Conservation (phyloP, 345 rosid genomes). For the Populus nigra region DNA sequence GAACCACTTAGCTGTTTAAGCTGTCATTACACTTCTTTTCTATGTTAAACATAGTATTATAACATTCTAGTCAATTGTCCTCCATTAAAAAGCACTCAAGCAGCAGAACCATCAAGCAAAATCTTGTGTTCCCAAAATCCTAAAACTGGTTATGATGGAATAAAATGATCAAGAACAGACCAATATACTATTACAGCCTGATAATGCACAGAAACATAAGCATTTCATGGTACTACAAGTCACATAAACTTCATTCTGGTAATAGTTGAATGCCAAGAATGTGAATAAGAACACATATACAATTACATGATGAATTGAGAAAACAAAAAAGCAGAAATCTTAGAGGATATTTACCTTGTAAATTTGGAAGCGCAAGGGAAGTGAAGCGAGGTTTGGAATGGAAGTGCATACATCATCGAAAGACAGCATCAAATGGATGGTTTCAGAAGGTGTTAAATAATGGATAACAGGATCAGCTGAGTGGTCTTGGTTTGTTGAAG, state of each 20-base stretch:
- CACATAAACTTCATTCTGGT: no score
- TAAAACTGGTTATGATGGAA: no score
- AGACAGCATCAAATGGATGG: neutral
- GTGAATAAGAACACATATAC: no score
- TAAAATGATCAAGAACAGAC: neutral
- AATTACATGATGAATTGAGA: neutral
- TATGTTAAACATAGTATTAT: no score
- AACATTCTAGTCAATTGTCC: no score
- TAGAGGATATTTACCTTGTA: neutral
- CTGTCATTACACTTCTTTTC: neutral
- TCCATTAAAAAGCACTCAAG: no score
- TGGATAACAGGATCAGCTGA: neutral
- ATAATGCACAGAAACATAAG: no score
- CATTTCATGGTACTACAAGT: no score
- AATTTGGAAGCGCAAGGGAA: slow-evolving; percentile 1
- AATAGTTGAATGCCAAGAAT: no score
- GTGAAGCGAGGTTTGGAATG: neutral
- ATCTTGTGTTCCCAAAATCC: neutral
- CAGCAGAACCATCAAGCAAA: neutral
- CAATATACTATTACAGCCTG: no score
- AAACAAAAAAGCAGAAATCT: neutral
- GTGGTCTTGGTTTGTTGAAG: neutral
- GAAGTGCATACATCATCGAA: neutral
- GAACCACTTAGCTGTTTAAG: neutral
- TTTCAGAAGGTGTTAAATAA: neutral